phyloP scores from a whole-genome alignment of 768 basidiomycete genomes.

The Serendipita sp. region DNA sequence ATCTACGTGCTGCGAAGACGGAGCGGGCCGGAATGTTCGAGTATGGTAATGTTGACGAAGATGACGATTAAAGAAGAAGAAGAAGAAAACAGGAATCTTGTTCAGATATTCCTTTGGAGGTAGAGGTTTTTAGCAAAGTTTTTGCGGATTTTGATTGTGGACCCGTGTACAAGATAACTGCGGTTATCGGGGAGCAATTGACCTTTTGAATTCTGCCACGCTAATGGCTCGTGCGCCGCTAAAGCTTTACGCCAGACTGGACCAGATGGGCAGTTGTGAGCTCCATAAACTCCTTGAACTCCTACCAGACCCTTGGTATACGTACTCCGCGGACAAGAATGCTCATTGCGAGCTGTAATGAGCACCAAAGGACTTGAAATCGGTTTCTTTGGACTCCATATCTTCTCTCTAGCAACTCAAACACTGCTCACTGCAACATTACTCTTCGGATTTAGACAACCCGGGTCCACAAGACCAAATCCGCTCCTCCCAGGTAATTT shows the following conservation, averaged over 20 bases:
- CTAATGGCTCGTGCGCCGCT: background rate
- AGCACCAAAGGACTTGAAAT: background rate
- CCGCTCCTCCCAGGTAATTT: slow-evolving; percentile 4
- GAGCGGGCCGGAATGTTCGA: slow-evolving; percentile 75
- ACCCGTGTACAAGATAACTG: no score
- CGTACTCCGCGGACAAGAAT: background rate
- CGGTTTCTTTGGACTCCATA: background rate
- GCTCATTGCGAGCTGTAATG: slow-evolving; percentile 1
- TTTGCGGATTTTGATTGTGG: background rate
- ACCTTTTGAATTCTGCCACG: no score
- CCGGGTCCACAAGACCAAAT: background rate
- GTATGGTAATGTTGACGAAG: slow-evolving; percentile 62
- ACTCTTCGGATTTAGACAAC: background rate
- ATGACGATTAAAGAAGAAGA: background rate
- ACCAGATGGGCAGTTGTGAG: background rate
- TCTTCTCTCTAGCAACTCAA: background rate
- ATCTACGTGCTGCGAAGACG: slow-evolving; percentile 47
- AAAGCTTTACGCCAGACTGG: background rate
- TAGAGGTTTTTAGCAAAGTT: background rate
- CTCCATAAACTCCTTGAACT: background rate
- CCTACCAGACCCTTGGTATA: background rate
- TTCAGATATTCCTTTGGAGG: background rate
- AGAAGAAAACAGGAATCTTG: background rate
- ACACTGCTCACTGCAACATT: background rate
- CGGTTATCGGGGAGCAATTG: no score